Evolutionary conservation across 768 basidiomycete genomes (phyloP).

Genomic region (Naganishia vishniacii): DNA sequence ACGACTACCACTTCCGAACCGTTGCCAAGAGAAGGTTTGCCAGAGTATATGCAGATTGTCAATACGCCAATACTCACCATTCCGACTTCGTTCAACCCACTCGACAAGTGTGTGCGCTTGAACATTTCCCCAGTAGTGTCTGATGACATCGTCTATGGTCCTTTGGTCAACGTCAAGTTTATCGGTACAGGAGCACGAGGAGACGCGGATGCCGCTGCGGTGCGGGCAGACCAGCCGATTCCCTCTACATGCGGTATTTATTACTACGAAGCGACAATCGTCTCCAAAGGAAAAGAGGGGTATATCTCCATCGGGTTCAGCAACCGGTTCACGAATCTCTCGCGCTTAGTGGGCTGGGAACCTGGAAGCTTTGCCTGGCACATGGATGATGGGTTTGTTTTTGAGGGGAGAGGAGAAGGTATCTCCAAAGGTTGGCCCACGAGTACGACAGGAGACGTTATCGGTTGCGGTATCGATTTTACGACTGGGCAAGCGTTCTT

Average conservation of each 20-base stretch:
- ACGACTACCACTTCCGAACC: constrained; percentile 3
- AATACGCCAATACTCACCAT: constrained; percentile 3
- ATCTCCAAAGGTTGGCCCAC: constrained; percentile 25
- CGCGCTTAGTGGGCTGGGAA: constrained; percentile 47
- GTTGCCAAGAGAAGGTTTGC: neutral
- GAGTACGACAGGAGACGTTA: constrained; percentile 60
- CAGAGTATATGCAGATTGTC: constrained; percentile 23
- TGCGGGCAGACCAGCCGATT: constrained; percentile 68
- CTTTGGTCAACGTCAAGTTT: constrained; percentile 32
- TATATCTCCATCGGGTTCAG: constrained; percentile 54
- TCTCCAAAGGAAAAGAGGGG: constrained; percentile 73
- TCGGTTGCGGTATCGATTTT: constrained; percentile 92
- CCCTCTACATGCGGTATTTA: constrained; percentile 84
- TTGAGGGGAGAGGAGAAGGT: constrained; percentile 27
- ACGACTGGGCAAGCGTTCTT: constrained; percentile 69
- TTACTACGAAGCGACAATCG: constrained; percentile 85
- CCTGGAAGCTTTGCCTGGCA: constrained; percentile 46
- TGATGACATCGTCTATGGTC: neutral
- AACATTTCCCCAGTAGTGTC: constrained; percentile 1
- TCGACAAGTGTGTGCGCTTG: constrained; percentile 25
- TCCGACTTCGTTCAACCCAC: constrained; percentile 25
- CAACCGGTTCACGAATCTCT: constrained; percentile 29
- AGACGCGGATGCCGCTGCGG: constrained; percentile 70
- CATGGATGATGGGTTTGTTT: constrained; percentile 45
- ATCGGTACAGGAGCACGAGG: constrained; percentile 33